phyloP scores from a whole-genome alignment of 1,284 basidiomycete species.

The Cryptococcus sp. region DNA sequence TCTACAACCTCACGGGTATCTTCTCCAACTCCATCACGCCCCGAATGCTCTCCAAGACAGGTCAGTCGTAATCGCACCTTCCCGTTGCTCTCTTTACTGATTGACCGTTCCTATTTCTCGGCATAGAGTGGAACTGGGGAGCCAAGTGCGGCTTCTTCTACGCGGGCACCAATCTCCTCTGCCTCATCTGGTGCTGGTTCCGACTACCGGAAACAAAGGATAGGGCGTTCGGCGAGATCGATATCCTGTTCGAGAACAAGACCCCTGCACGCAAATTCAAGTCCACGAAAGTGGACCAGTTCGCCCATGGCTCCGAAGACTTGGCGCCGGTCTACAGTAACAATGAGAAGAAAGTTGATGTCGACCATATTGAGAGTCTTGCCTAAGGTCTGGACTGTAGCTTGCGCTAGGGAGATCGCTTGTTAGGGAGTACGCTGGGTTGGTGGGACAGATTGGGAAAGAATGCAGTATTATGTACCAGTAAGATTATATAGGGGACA shows the following conservation, averaged over 20 bases:
- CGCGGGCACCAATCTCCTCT: constrained; percentile 29
- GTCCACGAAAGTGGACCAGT: constrained; percentile 22
- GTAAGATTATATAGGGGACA: no score
- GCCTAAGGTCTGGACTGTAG: not conserved
- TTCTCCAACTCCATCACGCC: constrained; percentile 23
- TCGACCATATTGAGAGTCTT: constrained; percentile 4
- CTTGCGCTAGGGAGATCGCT: no score
- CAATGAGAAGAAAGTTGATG: constrained; percentile 3
- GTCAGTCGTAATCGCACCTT: not conserved
- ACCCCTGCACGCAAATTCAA: constrained; percentile 32
- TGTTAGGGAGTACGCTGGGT: no score
- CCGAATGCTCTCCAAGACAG: constrained; percentile 3
- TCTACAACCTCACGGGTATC: constrained; percentile 29
- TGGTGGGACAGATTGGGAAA: no score
- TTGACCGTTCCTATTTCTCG: not conserved
- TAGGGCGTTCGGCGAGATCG: constrained; percentile 32
- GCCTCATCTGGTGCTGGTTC: constrained; percentile 29
- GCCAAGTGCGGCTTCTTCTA: constrained; percentile 51
- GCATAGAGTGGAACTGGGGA: constrained; percentile 26
- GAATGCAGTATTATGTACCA: no score
- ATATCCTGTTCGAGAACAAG: constrained; percentile 25
- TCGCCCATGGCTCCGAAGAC: not conserved
- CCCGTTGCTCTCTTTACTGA: not conserved
- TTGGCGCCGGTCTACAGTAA: not conserved
- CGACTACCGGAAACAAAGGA: constrained; percentile 51